phyloP scores from a whole-genome alignment of 768 basidiomycete genomes.

The Boletus speciosus region DNA sequence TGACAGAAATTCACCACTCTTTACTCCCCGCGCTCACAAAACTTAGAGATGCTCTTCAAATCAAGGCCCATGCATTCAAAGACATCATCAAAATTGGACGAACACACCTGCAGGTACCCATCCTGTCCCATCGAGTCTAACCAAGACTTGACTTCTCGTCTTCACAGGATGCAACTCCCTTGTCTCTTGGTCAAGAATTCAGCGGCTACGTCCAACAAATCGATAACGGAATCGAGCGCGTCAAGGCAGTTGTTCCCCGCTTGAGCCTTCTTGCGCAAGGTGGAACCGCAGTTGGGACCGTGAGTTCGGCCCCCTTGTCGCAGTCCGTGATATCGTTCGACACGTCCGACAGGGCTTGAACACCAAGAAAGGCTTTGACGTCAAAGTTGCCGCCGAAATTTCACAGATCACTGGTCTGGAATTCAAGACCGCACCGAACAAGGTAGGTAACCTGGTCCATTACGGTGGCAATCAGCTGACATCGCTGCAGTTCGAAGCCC shows the following conservation, averaged over 20 bases:
- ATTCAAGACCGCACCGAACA: slow-evolving; percentile 98
- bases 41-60: slow-evolving; percentile 79
- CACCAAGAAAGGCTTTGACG: slow-evolving; percentile 95
- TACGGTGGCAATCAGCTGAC: slow-evolving; percentile 3
- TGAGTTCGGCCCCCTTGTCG: slow-evolving; percentile 35
- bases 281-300: slow-evolving; percentile 97
- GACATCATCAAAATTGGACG: slow-evolving; percentile 98
- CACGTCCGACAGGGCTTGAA: slow-evolving; percentile 73
- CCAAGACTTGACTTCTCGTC: background rate
- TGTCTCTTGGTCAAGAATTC: slow-evolving; percentile 98
- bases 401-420: slow-evolving; percentile 85
- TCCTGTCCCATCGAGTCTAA: background rate
- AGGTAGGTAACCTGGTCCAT: slow-evolving; percentile 46
- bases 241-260: slow-evolving; percentile 78
- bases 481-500: slow-evolving; percentile 80
- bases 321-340: slow-evolving; percentile 3
- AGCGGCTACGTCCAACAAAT: slow-evolving; percentile 97
- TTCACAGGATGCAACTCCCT: slow-evolving; percentile 86
- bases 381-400: slow-evolving; percentile 88
- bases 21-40: slow-evolving; percentile 84
- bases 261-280: slow-evolving; percentile 91
- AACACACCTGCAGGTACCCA: slow-evolving; percentile 80
- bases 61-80: slow-evolving; percentile 79
- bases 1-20: slow-evolving; percentile 74
- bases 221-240: slow-evolving; percentile 82